Conservation (phyloP, 192 early-diverging fungal genomes). For the Pilobolus umbonatus region DNA sequence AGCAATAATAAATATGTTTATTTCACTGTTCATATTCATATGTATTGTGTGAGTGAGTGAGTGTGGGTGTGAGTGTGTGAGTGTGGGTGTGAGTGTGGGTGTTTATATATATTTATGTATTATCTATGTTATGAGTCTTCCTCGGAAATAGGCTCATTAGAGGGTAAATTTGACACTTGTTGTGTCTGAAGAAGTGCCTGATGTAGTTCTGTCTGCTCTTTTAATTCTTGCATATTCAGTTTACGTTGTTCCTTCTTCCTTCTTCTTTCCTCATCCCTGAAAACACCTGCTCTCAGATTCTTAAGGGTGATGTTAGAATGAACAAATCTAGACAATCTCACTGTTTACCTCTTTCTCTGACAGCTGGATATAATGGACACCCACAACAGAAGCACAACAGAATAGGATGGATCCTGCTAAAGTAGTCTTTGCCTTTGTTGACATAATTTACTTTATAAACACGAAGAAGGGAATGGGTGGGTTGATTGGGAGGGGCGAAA, state of each 20-base stretch:
- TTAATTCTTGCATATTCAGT: constrained; percentile 18
- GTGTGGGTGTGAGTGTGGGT: too few relatives aligned
- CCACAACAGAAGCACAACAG: constrained; percentile 26
- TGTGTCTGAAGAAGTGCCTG: constrained; percentile 24
- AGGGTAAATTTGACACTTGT: constrained; percentile 15
- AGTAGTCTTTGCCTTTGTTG: constrained; percentile 30
- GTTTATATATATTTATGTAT: background rate
- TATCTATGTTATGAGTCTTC: background rate
- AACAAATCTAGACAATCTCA: background rate
- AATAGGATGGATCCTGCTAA: constrained; percentile 28
- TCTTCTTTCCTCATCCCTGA: constrained; percentile 24
- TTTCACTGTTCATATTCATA: background rate
- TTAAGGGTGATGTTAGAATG: background rate
- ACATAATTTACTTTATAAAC: too few relatives aligned
- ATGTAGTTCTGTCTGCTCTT: constrained; percentile 25
- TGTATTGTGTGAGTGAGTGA: background rate
- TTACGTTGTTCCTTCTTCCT: constrained; percentile 24
- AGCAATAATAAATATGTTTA: too few relatives aligned
- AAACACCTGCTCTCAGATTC: constrained; percentile 16
- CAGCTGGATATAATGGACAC: constrained; percentile 32
- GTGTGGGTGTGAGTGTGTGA: too few relatives aligned
- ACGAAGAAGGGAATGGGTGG: too few relatives aligned
- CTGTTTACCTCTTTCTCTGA: constrained; percentile 29
- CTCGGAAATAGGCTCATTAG: constrained; percentile 17
- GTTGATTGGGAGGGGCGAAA: too few relatives aligned